Conservation (phyloP, 192 early-diverging fungal species). For the Diversispora epigaea region DNA sequence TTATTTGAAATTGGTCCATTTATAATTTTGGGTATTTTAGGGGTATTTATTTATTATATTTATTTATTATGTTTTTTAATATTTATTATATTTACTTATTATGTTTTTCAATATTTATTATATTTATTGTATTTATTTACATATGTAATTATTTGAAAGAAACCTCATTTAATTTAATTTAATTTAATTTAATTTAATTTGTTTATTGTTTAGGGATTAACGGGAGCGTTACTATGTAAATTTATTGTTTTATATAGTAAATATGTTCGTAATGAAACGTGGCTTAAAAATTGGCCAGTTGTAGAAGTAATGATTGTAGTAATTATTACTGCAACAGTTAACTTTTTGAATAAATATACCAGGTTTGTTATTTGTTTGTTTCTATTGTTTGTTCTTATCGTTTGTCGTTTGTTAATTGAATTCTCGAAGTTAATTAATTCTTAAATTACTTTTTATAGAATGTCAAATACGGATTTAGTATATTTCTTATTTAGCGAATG, state of each 20-base stretch:
- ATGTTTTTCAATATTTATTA: no score
- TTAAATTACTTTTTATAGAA: not conserved
- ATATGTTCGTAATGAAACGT: constrained; percentile 64
- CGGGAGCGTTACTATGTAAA: constrained; percentile 74
- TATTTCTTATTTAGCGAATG: constrained; percentile 37
- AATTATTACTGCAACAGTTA: constrained; percentile 61
- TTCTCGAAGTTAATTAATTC: no score
- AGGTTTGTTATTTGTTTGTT: constrained; percentile 52
- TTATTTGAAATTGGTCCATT: constrained; percentile 87
- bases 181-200: no score
- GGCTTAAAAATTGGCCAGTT: constrained; percentile 62
- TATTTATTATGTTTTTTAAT: not conserved
- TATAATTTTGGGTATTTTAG: constrained; percentile 75
- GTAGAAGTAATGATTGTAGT: constrained; percentile 65
- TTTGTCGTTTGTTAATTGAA: no score
- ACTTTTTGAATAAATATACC: constrained; percentile 69
- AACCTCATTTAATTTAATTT: no score
- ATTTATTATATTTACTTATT: not conserved
- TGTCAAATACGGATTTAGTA: constrained; percentile 4
- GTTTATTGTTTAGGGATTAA: constrained; percentile 55
- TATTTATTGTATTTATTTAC: not conserved
- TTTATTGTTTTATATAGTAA: constrained; percentile 63
- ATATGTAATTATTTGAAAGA: no score
- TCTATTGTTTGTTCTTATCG: no score
- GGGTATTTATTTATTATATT: constrained; percentile 49